Conservation (phyloP, 2,329 filamentous ascomycete genomes). For the Elsinoe necatrix region DNA sequence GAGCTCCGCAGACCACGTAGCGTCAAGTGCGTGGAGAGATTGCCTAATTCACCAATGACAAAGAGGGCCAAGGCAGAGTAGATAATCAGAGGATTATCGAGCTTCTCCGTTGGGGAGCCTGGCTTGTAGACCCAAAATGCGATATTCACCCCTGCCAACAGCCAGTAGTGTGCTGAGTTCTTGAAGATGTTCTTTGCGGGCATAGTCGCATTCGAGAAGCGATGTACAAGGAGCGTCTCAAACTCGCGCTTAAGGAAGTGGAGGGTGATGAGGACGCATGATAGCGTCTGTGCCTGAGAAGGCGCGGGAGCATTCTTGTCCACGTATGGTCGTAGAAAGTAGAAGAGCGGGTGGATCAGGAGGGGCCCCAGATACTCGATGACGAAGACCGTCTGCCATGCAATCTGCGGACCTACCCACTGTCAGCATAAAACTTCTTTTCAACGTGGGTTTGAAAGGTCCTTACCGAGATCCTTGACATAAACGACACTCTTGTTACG, state of each 20-base stretch:
- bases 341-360: slow-evolving; percentile 71
- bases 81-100: slow-evolving; percentile 47
- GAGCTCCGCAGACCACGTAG: slow-evolving; percentile 67
- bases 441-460: not conserved
- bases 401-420: slow-evolving; percentile 69
- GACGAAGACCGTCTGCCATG: slow-evolving; percentile 88
- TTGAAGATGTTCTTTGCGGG: slow-evolving; percentile 83
- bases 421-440: not conserved
- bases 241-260: slow-evolving; percentile 95
- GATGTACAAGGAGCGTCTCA: slow-evolving; percentile 90
- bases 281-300: slow-evolving; percentile 62
- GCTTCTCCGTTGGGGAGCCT: slow-evolving; percentile 50
- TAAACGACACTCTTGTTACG: slow-evolving; percentile 57
- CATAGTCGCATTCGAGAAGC: slow-evolving; percentile 93
- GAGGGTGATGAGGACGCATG: slow-evolving; percentile 62
- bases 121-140: slow-evolving; percentile 81
- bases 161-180: slow-evolving; percentile 94
- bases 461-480: slow-evolving; percentile 82
- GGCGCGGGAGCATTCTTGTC: slow-evolving; percentile 48
- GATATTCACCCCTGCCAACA: slow-evolving; percentile 68
- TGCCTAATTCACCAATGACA: slow-evolving; percentile 68
- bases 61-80: slow-evolving; percentile 65
- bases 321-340: slow-evolving; percentile 61
- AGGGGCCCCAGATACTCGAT: slow-evolving; percentile 92
- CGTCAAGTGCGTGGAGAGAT: slow-evolving; percentile 70